phyloP scores from a whole-genome alignment of 2,329 filamentous ascomycete genomes.

The Colletotrichum sp. region DNA sequence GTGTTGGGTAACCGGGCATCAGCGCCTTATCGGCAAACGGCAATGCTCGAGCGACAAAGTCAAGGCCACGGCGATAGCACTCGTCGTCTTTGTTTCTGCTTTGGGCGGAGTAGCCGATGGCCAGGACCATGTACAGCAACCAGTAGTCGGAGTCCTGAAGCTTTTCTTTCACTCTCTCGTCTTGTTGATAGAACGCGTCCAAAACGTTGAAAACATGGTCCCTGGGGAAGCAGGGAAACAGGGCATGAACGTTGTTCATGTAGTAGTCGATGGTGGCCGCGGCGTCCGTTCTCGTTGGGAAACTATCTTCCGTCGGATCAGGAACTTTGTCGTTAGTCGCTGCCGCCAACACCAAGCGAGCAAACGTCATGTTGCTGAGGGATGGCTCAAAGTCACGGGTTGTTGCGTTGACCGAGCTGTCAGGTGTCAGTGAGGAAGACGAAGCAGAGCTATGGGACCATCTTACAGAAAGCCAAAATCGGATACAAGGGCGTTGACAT shows the following conservation, averaged over 20 bases:
- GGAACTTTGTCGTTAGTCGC: slow-evolving; percentile 77
- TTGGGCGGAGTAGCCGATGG: slow-evolving; percentile 77
- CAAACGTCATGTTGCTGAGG: slow-evolving; percentile 89
- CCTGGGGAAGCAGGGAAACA: slow-evolving; percentile 85
- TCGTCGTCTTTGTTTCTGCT: slow-evolving; percentile 73
- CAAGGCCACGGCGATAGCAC: slow-evolving; percentile 61
- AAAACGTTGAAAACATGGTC: slow-evolving; percentile 78
- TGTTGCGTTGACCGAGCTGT: slow-evolving; percentile 89
- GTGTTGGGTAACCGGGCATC: slow-evolving; percentile 80
- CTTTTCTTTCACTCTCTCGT: slow-evolving; percentile 51
- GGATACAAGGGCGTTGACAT: slow-evolving; percentile 90
- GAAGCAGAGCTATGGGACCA: background rate
- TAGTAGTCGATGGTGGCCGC: slow-evolving; percentile 80
- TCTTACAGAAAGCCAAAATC: slow-evolving; percentile 88
- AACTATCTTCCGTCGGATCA: slow-evolving; percentile 58
- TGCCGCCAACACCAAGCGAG: slow-evolving; percentile 84
- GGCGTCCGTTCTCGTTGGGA: slow-evolving; percentile 76
- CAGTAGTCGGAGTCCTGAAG: slow-evolving; percentile 78
- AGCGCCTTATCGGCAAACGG: slow-evolving; percentile 82
- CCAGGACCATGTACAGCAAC: slow-evolving; percentile 88
- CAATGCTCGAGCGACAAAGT: slow-evolving; percentile 69
- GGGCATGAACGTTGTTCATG: slow-evolving; percentile 78
- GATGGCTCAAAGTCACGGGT: slow-evolving; percentile 93
- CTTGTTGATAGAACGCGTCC: slow-evolving; percentile 80
- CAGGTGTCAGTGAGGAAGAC: background rate